Conservation (phyloP, 2,329 filamentous ascomycete species). For the Chaetomiaceae sp. region DNA sequence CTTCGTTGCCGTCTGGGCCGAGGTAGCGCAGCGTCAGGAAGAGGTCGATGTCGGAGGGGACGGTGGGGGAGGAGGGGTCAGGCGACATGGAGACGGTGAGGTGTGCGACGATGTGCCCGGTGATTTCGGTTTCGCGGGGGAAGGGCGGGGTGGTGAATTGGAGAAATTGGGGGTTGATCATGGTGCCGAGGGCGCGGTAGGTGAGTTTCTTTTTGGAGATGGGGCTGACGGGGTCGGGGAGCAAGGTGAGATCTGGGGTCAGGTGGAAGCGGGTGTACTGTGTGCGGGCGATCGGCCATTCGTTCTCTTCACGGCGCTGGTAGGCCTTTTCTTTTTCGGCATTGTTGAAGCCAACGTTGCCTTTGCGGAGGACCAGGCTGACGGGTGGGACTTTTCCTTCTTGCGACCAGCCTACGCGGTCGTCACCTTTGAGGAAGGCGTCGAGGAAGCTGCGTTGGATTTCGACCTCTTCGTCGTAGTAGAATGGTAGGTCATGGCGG, state of each 20-base stretch:
- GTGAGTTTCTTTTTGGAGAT: slow-evolving; percentile 40
- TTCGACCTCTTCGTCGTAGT: slow-evolving; percentile 64
- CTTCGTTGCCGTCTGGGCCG: slow-evolving; percentile 48
- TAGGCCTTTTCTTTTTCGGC: slow-evolving; percentile 55
- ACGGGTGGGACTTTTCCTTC: slow-evolving; percentile 58
- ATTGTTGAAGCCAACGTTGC: slow-evolving; percentile 63
- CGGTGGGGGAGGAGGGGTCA: slow-evolving; percentile 37
- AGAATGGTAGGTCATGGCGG: slow-evolving; percentile 68
- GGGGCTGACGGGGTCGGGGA: slow-evolving; percentile 26
- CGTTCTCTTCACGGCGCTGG: slow-evolving; percentile 50
- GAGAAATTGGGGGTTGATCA: slow-evolving; percentile 50
- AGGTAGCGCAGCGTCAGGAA: slow-evolving; percentile 61
- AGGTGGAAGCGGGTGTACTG: slow-evolving; percentile 60
- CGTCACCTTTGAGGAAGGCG: slow-evolving; percentile 65
- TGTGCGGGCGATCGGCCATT: slow-evolving; percentile 65
- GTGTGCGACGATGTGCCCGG: slow-evolving; percentile 61
- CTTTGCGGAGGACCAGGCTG: slow-evolving; percentile 58
- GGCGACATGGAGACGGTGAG: slow-evolving; percentile 60
- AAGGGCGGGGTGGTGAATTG: slow-evolving; percentile 57
- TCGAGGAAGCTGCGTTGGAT: slow-evolving; percentile 65
- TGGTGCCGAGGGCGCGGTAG: slow-evolving; percentile 56
- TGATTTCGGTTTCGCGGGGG: slow-evolving; percentile 62
- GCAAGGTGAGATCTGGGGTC: slow-evolving; percentile 43
- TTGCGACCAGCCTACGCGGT: slow-evolving; percentile 55
- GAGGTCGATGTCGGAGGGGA: slow-evolving; percentile 53